A percentile compares a stretch with the other conserved stretches of the same genome.
phyloP scores from a whole-genome alignment of 1,284 basidiomycete genomes.

The Melampsora allii-populina region DNA sequence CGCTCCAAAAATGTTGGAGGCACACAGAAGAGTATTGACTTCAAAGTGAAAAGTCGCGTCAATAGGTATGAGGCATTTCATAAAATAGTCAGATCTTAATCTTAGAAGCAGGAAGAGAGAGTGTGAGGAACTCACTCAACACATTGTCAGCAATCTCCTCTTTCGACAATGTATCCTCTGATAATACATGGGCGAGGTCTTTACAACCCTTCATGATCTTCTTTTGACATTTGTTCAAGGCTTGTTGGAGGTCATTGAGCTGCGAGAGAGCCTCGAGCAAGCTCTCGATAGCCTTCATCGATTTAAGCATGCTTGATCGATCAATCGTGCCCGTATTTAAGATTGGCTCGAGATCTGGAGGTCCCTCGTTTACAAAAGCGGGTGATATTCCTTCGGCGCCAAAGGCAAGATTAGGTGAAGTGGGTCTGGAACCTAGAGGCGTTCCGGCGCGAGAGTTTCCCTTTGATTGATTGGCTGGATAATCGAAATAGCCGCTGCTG shows the following conservation, averaged over 20 bases:
- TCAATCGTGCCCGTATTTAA: not conserved
- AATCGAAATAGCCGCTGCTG: not conserved
- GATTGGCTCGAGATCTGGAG: not conserved
- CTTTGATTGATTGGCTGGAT: not conserved
- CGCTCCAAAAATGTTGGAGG: not conserved
- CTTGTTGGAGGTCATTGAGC: not conserved
- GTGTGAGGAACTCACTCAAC: not conserved
- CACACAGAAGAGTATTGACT: constrained; percentile 1
- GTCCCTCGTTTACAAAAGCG: not conserved
- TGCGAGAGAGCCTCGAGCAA: not conserved
- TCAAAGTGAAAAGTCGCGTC: not conserved
- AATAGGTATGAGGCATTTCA: not conserved
- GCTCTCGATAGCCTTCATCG: constrained; percentile 1
- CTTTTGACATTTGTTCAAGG: constrained; percentile 2
- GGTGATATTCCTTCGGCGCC: not conserved
- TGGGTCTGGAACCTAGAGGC: not conserved
- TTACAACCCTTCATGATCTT: constrained; percentile 7
- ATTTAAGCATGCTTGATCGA: constrained; percentile 1
- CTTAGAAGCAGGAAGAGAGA: not conserved
- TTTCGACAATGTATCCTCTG: not conserved
- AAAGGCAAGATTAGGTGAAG: not conserved
- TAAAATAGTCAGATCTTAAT: not conserved
- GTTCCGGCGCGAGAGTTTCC: not conserved
- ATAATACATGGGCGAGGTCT: not conserved
- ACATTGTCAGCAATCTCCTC: constrained; percentile 6